phyloP scores from a whole-genome alignment of 2,329 filamentous ascomycete genomes.

The Pyrenochaeta sp. region DNA sequence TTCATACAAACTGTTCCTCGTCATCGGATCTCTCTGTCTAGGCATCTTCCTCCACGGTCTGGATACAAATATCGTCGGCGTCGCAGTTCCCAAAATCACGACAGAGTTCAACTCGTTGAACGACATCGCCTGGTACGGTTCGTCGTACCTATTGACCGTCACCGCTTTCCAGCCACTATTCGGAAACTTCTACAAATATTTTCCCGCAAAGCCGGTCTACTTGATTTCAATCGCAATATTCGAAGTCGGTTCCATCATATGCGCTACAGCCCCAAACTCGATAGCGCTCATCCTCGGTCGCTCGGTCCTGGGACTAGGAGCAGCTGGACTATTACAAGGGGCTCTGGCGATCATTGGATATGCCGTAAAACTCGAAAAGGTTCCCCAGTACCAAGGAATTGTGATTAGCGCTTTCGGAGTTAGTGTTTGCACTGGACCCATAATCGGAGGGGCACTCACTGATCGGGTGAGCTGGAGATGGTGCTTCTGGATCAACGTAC shows the following conservation, averaged over 20 bases:
- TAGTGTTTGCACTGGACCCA: conserved; percentile 4
- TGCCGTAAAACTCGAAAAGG: neutral
- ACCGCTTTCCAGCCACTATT: conserved; percentile 39
- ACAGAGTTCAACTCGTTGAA: neutral
- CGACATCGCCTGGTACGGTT: conserved; percentile 57
- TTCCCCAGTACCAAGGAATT: neutral
- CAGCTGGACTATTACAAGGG: conserved; percentile 50
- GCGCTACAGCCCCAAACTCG: conserved; percentile 46
- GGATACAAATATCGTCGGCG: neutral
- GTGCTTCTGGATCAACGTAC: conserved; percentile 20
- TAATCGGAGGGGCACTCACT: conserved; percentile 14
- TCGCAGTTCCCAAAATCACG: neutral
- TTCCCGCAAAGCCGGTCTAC: conserved; percentile 47
- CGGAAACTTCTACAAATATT: conserved; percentile 50
- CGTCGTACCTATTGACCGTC: conserved; percentile 29
- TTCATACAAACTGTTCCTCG: neutral
- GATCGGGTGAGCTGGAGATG: conserved; percentile 5
- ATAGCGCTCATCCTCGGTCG: conserved; percentile 54
- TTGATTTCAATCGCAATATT: conserved; percentile 40
- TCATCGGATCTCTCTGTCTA: neutral
- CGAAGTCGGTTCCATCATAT: conserved; percentile 54
- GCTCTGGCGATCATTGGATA: neutral
- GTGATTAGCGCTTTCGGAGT: conserved; percentile 2
- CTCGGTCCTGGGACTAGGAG: conserved; percentile 53
- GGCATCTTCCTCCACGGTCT: neutral